A percentile compares a stretch with the other conserved stretches of the same genome.
These are phyloP conservation scores for Penicillium janthinellum DNA, from an alignment of 2,329 filamentous ascomycete genomes.

Conservation along the genomic window DNA sequence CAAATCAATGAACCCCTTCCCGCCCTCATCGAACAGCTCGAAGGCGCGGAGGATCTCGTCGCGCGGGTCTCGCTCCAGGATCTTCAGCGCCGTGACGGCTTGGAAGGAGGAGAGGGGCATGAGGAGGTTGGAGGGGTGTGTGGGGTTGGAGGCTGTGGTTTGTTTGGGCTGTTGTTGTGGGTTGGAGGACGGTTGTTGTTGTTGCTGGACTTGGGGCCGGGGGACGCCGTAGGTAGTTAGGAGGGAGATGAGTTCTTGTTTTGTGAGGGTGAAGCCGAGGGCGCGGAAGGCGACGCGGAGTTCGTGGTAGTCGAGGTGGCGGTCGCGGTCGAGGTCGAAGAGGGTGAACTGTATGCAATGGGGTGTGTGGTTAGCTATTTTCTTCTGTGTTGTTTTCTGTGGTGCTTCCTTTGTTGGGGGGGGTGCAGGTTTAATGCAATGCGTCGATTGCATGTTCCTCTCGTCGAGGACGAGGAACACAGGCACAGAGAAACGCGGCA, in stretches of 20 bases:
- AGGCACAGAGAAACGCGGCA: background rate
- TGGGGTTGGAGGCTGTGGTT: conserved; percentile 49
- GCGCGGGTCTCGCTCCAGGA: conserved; percentile 78
- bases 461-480: background rate
- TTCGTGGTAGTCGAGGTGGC: conserved; percentile 95
- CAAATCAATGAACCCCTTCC: conserved; percentile 87
- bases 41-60: conserved; percentile 93
- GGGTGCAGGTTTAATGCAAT: background rate
- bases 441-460: background rate
- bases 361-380: conserved; percentile 2
- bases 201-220: conserved; percentile 57
- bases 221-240: conserved; percentile 79
- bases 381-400: conserved; percentile 5
- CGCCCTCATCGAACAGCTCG: conserved; percentile 86
- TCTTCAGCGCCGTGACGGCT: conserved; percentile 74
- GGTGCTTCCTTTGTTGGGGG: background rate
- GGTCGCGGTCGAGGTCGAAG: conserved; percentile 96
- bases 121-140: conserved; percentile 66
- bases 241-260: conserved; percentile 78
- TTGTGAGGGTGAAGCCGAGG: conserved; percentile 87
- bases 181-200: conserved; percentile 31
- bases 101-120: conserved; percentile 74
- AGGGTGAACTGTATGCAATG: conserved; percentile 70
- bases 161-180: conserved; percentile 28
- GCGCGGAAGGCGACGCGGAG: conserved; percentile 95